A percentile compares a stretch with the other conserved stretches of the same genome.
phyloP scores from a whole-genome alignment of 2,329 filamentous ascomycete genomes.

The Exophiala lecanii-corni region DNA sequence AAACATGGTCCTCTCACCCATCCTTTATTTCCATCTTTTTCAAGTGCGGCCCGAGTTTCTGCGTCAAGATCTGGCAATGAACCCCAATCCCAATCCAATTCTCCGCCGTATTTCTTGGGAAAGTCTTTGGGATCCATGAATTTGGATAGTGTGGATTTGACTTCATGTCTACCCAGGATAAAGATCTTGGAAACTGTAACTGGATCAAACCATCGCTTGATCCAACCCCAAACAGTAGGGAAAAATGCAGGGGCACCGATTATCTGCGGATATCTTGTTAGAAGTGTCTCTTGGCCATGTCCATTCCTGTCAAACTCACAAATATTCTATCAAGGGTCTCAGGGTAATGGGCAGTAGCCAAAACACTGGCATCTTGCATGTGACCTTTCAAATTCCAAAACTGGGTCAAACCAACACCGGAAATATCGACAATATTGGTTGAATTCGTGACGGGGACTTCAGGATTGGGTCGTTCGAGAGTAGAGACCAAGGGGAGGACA shows the following conservation, averaged over 20 bases:
- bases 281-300: no score
- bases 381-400: slow-evolving; percentile 93
- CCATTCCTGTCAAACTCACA: slow-evolving; percentile 40
- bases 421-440: slow-evolving; percentile 93
- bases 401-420: slow-evolving; percentile 79
- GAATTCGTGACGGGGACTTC: slow-evolving; percentile 86
- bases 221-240: slow-evolving; percentile 78
- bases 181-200: slow-evolving; percentile 96
- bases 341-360: slow-evolving; percentile 91
- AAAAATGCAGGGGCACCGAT: slow-evolving; percentile 87
- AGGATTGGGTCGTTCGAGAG: slow-evolving; percentile 67
- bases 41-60: slow-evolving; percentile 30
- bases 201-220: slow-evolving; percentile 88
- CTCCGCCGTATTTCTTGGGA: slow-evolving; percentile 82
- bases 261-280: slow-evolving; percentile 46
- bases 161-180: slow-evolving; percentile 70
- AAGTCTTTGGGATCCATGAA: slow-evolving; percentile 83
- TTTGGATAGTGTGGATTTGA: slow-evolving; percentile 67
- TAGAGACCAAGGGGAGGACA: slow-evolving; percentile 76
- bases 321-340: slow-evolving; percentile 85
- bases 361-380: slow-evolving; percentile 84
- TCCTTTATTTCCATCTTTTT: slow-evolving; percentile 25
- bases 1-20: slow-evolving; percentile 26
- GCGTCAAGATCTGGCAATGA: slow-evolving; percentile 68
- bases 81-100: slow-evolving; percentile 77